Base-by-base conservation (phyloP, 2,329 filamentous ascomycete genomes). In the Clarireedia sp. region DNA sequence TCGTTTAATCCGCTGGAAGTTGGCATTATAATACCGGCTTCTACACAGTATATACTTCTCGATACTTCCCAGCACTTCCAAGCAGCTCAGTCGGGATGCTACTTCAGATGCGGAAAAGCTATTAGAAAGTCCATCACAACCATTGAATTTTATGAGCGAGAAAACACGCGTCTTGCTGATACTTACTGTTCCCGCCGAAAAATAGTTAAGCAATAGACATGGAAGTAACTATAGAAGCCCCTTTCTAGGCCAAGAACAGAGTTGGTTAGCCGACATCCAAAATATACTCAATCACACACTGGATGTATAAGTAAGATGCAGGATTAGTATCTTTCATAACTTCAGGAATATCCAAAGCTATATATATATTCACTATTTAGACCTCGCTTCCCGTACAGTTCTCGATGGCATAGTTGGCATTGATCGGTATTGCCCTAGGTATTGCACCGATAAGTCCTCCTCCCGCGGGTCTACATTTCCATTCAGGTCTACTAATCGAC, bases 271-370 rank as follows among this genome's bases (percentile, higher is more conserved):
- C 23, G 24, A 33, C 12, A 3, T 10, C 45, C 3, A 48, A 14
- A 19, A 36, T 36, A 10, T 9, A 36, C 45, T 17, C 16, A 17
- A 19, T 16, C 23, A 33, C 33, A 3, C 14, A 12, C 24, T 19
- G 45, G 8, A 48, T 48, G 9, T 19, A 24, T 36, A 14, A 16
- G 7, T 36, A 48, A 48, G 16, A 48, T 36, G 5, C 45, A 48
- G 26, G 24, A 48, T 26, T 47, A 14, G 23, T 7, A 5, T 46
- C n/a, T 46, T 14, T 47, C 14, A 14, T 47, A 47, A n/a, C n/a
- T n/a, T n/a, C n/a, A 26, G 16, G 7, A 59, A 63, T 58, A 1
- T 75, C 75, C 57, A 73, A 73, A 9, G 70, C 71, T 1, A 71
- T 75, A 69, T 74, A 71, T 57, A n/a, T n/a, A n/a, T n/a, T n/a